A percentile compares a stretch with the other conserved stretches of the same genome.
These are phyloP conservation scores for Sporobolus alterniflorus DNA, from an alignment of 202 grass and related monocot species.

Conservation along the genomic window DNA sequence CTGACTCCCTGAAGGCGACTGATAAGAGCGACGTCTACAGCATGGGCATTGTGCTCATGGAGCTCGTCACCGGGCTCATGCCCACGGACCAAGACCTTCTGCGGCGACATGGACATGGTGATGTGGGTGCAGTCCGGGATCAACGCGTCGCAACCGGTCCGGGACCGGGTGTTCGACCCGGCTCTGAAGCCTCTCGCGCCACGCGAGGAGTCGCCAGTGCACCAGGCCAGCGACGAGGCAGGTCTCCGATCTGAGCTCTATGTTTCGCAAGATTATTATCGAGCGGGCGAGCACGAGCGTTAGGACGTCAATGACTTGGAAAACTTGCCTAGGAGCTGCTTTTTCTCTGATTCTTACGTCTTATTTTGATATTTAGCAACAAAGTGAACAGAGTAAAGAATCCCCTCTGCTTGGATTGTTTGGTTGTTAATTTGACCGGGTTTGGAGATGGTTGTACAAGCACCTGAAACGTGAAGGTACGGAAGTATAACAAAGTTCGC, in stretches of 20 bases:
- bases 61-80: constrained; percentile 76
- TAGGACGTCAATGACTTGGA: background rate
- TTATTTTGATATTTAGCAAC: too few relatives aligned
- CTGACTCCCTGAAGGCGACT: constrained; percentile 83
- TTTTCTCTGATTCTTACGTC: constrained; percentile 28
- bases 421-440: background rate
- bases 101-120: constrained; percentile 88
- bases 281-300: constrained; percentile 45
- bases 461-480: background rate
- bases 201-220: constrained; percentile 71
- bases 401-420: constrained; percentile 31
- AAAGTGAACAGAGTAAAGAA: constrained; percentile 15
- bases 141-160: constrained; percentile 26
- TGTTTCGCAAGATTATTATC: constrained; percentile 64
- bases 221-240: constrained; percentile 62
- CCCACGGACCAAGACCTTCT: constrained; percentile 82
- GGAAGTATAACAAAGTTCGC: background rate
- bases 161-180: constrained; percentile 69
- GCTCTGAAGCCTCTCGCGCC: constrained; percentile 63
- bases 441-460: constrained; percentile 11
- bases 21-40: constrained; percentile 94
- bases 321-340: background rate
- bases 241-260: constrained; percentile 78
- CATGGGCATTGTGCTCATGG: constrained; percentile 96
- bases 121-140: constrained; percentile 77